Evolutionary conservation across 2,329 filamentous ascomycete genomes (phyloP).

Genomic region (Xylariales sp.): DNA sequence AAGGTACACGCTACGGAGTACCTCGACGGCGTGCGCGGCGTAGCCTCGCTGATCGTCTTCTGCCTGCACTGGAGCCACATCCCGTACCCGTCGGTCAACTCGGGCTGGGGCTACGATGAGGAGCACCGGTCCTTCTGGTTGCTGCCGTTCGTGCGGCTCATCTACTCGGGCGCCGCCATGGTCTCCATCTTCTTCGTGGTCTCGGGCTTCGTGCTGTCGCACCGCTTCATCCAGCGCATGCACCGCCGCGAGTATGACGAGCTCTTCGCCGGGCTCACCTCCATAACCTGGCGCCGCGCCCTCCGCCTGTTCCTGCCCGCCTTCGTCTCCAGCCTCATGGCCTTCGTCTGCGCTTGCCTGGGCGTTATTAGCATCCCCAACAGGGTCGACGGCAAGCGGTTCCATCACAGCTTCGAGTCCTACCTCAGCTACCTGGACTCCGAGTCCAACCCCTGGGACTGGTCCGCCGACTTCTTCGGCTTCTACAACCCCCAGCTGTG

Average conservation of each 20-base stretch:
- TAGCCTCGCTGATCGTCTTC: conserved; percentile 35
- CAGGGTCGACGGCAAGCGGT: conserved; percentile 18
- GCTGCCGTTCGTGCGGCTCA: conserved; percentile 31
- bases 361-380: conserved; percentile 17
- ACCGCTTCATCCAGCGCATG: conserved; percentile 30
- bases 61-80: conserved; percentile 30
- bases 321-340: conserved; percentile 29
- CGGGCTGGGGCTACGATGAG: conserved; percentile 28
- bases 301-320: conserved; percentile 35
- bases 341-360: conserved; percentile 23
- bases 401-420: conserved; percentile 18
- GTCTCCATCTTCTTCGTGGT: conserved; percentile 38
- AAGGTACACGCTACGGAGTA: conserved; percentile 29
- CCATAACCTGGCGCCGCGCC: conserved; percentile 36
- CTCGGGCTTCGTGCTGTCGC: conserved; percentile 34
- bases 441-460: conserved; percentile 24
- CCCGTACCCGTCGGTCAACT: conserved; percentile 22
- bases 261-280: conserved; percentile 24
- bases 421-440: conserved; percentile 22
- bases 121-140: conserved; percentile 24
- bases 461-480: conserved; percentile 19
- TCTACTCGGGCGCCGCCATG: conserved; percentile 33
- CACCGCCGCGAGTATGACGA: conserved; percentile 23
- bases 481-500: conserved; percentile 29
- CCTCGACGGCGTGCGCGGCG: conserved; percentile 34